phyloP scores from a whole-genome alignment of 1,139 yeast species.

The Saccharomyces pastorianus region DNA sequence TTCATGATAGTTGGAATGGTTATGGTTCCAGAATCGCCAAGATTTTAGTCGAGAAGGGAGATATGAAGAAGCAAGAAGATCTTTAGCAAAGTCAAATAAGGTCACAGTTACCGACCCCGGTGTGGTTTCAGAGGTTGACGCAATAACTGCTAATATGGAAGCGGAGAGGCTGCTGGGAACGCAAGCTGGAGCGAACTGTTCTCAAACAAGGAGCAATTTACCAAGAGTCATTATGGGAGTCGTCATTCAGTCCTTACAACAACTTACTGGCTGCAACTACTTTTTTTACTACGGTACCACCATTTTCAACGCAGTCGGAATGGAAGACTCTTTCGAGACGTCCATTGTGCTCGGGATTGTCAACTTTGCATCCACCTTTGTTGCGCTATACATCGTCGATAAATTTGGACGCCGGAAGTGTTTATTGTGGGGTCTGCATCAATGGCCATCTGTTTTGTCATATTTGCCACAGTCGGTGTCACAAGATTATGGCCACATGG shows the following conservation, averaged over 20 bases:
- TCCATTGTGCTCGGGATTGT: too few species aligned
- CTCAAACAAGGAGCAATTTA: constrained; percentile 35
- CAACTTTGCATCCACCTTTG: too few species aligned
- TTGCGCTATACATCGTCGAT: too few species aligned
- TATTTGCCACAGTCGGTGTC: constrained; percentile 60
- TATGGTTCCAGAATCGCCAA: constrained; percentile 69
- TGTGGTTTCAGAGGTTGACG: constrained; percentile 48
- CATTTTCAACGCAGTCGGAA: too few species aligned
- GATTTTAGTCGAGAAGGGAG: constrained; percentile 50
- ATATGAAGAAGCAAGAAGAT: constrained; percentile 46
- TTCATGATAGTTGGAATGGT: constrained; percentile 44
- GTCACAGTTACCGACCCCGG: constrained; percentile 51
- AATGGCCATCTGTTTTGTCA: constrained; percentile 53
- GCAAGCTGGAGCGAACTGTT: constrained; percentile 34
- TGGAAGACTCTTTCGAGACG: too few species aligned
- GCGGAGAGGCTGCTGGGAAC: constrained; percentile 33
- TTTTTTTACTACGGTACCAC: constrained; percentile 60
- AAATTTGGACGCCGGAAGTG: constrained; percentile 23
- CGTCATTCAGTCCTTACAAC: constrained; percentile 48
- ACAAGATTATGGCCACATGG: constrained; percentile 48
- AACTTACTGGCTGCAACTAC: constrained; percentile 69
- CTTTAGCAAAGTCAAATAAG: constrained; percentile 40
- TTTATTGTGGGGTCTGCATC: constrained; percentile 48
- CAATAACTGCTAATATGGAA: constrained; percentile 52
- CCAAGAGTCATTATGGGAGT: constrained; percentile 57